Evolutionary conservation across 306 rosid genomes (phyloP), one percentile per base, ranked within the genome.

Genomic region (Vigna unguiculata): DNA sequence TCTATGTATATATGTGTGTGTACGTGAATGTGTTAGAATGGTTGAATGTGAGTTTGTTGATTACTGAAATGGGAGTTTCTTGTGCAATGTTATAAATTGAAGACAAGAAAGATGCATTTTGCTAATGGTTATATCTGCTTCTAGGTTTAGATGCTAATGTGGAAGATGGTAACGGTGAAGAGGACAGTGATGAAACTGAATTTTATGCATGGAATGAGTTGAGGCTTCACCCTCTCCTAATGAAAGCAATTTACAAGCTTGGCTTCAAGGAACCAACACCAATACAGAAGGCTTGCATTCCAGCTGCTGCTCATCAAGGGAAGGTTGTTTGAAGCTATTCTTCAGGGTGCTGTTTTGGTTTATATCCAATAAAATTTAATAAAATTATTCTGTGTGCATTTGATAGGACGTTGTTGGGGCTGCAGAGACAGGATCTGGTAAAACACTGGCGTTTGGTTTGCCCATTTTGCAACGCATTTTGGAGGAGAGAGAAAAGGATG

Each of bases 291-390:
- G 93, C 97, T 77, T 95, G 97, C 82, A 85, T 92, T 83, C 97
- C 97, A 9, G 96, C 93, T 62, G 97, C 97, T 84, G 97, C 99
- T 82, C 95, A 89, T 86, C 97, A 90, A 82, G 97, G 99, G 81
- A 92, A 95, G 97, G 99, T 92, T 74, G 80, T 85, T 77, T 47
- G 58, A 80, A 51, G 62, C 79, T 80, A 77, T 84, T 80, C 63
- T 82, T 72, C 70, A 30, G 22, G 67, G 30, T 15, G 1, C 46
- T 76, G 24, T 69, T 52, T 49, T 45, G 19, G 63, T 51, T 53
- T 63, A 53, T 22, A 66, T 77, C 22, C 17, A n/a, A 11, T 21
- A 41, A 58, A 43, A 61, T 74, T 83, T 60, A 32, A 74, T 65
- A 15, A 69, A 40, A 21, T 78, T 81, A 53, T 73, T 40, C 20